These are phyloP conservation scores for Serendipita vermifera DNA, from an alignment of 768 basidiomycete genomes.

Conservation along the genomic window DNA sequence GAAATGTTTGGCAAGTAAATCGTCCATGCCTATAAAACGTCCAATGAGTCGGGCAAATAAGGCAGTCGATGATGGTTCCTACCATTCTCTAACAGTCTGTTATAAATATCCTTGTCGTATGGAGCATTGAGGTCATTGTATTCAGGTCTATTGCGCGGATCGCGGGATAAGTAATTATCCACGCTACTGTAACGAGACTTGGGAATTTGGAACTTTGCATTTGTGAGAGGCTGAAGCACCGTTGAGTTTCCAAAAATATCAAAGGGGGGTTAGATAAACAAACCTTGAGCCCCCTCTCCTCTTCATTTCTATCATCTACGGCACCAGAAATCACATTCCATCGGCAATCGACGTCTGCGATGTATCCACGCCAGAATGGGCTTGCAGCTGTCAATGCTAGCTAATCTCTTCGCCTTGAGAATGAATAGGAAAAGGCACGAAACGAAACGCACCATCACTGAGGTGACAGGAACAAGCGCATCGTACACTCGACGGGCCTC, in stretches of 20 bases:
- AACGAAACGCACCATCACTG: conserved; percentile 64
- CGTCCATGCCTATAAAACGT: conserved; percentile 56
- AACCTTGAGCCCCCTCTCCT: conserved; percentile 84
- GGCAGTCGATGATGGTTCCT: conserved; percentile 17
- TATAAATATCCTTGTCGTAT: conserved; percentile 59
- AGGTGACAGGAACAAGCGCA: conserved; percentile 86
- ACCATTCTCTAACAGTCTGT: conserved; percentile 69
- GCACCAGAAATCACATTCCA: conserved; percentile 99
- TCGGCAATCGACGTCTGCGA: conserved; percentile 93
- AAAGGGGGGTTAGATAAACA: conserved; percentile 7
- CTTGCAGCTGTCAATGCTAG: conserved; percentile 89
- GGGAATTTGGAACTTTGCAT: conserved; percentile 66
- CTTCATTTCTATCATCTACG: conserved; percentile 91
- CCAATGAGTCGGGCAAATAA: background rate
- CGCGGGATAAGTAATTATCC: conserved; percentile 79
- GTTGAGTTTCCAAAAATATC: background rate
- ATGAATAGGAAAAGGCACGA: background rate
- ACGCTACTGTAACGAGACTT: conserved; percentile 98
- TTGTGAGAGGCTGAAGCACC: conserved; percentile 51
- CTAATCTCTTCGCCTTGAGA: conserved; percentile 28
- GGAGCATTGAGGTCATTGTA: conserved; percentile 85
- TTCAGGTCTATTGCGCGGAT: conserved; percentile 77
- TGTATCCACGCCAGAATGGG: conserved; percentile 86
- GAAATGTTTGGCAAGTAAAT: conserved; percentile 76
- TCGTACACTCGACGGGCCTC: conserved; percentile 93